These are phyloP conservation scores for Zelopaecilomyces penicillatus DNA, from an alignment of 2,329 filamentous ascomycete species.

Conservation along the genomic window DNA sequence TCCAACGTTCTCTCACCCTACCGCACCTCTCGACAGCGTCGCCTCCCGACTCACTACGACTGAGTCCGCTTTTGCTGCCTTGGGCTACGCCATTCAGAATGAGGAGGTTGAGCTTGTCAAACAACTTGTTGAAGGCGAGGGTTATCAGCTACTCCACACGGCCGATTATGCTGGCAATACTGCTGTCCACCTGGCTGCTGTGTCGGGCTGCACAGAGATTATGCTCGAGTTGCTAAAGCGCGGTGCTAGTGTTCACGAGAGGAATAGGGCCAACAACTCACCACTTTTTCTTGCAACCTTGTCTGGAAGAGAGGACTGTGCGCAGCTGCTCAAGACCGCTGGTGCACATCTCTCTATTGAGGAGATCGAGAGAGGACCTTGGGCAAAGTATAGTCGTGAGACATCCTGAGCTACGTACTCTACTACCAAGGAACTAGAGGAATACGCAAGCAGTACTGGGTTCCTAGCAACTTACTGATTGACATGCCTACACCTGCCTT, in stretches of 20 bases:
- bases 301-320: conserved; percentile 45
- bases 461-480: too few relatives aligned
- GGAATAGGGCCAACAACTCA: conserved; percentile 58
- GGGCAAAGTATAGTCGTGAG: conserved; percentile 13
- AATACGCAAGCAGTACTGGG: not conserved
- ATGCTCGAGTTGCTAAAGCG: conserved; percentile 49
- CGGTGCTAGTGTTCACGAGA: conserved; percentile 58
- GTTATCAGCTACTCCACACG: conserved; percentile 59
- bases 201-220: conserved; percentile 45
- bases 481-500: too few relatives aligned
- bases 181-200: conserved; percentile 48
- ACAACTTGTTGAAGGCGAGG: conserved; percentile 59
- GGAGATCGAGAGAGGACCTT: conserved; percentile 24
- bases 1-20: conserved; percentile 69
- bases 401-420: conserved; percentile 1
- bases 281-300: conserved; percentile 56
- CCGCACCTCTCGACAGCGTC: conserved; percentile 39
- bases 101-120: conserved; percentile 58
- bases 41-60: conserved; percentile 35
- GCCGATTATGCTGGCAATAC: conserved; percentile 80
- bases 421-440: not conserved
- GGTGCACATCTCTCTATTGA: conserved; percentile 48
- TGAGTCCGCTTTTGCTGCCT: conserved; percentile 63
- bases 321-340: conserved; percentile 46
- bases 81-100: conserved; percentile 72